Base-by-base conservation (phyloP, 1,139 yeast species). In the Geotrichum macrosporum region DNA sequence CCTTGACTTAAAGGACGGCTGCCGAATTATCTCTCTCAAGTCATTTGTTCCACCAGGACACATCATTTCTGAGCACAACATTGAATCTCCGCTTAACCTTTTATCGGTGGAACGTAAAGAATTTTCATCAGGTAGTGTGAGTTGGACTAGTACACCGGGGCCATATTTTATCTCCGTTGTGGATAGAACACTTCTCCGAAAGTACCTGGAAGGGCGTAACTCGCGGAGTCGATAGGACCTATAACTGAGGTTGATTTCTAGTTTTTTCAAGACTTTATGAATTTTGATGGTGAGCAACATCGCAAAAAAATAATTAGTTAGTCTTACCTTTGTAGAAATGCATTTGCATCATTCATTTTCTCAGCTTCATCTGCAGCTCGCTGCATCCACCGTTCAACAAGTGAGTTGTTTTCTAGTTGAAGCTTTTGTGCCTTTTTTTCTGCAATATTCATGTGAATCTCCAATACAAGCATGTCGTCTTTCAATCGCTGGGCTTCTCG, bases 111-210 rank as follows among this genome's bases (percentile, higher is more conserved):
- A 79, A 52, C 78, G 76, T 55, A 77, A 72, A 54, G 80, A 77
- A 49, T 81, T 86, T 68, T 78, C 80, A 38, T 78, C 78, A 44
- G 79, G 78, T 54, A 75, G 88, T 26, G 96, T 88, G 13, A 84
- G 94, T 50, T 88, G 96, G 96, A 87, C 96, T 0, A 84, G 84
- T 30, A 81, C 80, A 47, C 87, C 88, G 41, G 94, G 92, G 1
- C 81, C 80, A 8, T 87, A 84, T 64, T 87, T 76, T 62, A 77
- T 87, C 9, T 78, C 94, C 6, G 84, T 89, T 2, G 86, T 85
- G 2, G 74, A 79, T 47, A 53, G 70, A 18, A 52, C 60, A 6
- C 50, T 59, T 31, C 47, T 60, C 30, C 46, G 50, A 48, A 47
- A 51, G 46, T 55, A 50, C 33, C 29, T 46, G 21, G 48, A 50